These are phyloP conservation scores for Saccharum officinarum DNA, from an alignment of 176 grass and related monocot species.

Conservation along the genomic window DNA sequence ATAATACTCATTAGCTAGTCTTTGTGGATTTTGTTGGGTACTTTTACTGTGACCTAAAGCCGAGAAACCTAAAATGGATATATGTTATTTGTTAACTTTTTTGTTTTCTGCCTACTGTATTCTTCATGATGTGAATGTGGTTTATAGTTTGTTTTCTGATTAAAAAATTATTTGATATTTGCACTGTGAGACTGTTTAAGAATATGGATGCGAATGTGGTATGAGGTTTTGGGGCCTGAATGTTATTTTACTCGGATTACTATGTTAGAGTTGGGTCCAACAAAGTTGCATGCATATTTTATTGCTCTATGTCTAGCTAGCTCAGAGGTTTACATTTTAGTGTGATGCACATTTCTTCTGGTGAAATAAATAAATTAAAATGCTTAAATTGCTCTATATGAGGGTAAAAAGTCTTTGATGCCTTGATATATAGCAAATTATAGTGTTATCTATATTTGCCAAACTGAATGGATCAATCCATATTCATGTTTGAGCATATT, in stretches of 20 bases:
- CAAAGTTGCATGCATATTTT: no score
- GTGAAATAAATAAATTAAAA: background rate
- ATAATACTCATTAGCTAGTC: background rate
- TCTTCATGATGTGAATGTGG: no score
- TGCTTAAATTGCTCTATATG: background rate
- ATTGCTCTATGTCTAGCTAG: no score
- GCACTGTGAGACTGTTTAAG: no score
- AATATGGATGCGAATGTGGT: no score
- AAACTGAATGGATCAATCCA: background rate
- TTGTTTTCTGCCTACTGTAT: background rate
- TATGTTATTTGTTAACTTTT: no score
- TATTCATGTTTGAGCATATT: background rate
- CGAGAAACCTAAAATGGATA: background rate
- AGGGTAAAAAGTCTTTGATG: background rate
- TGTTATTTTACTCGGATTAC: no score
- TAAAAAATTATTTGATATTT: no score
- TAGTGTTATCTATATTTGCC: background rate
- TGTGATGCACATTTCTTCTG: background rate
- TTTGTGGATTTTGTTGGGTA: background rate
- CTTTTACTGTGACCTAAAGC: background rate
- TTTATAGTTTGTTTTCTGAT: no score
- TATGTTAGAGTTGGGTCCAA: no score
- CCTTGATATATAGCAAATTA: background rate
- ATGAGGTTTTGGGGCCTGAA: no score
- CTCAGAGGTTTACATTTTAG: background rate